Base-by-base conservation (phyloP, 257 asterid genomes). In the Linaria vulgaris region DNA sequence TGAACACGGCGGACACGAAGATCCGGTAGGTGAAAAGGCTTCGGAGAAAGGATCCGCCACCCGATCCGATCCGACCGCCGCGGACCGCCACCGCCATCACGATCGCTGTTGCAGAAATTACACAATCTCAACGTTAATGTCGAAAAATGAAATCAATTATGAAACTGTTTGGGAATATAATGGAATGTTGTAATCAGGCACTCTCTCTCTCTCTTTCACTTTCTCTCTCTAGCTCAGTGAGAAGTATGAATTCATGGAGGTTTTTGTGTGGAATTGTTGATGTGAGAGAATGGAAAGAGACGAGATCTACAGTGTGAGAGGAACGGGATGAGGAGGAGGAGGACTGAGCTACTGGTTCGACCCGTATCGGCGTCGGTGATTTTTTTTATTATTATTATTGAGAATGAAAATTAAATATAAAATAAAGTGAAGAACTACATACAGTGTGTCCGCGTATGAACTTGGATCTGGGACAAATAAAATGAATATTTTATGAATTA, bases 81-180 rank as follows among this genome's bases (percentile, higher is more conserved):
- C 99, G 90, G 71, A 77, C 91, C 59, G 95, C 94, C 73, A 92
- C 92, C 77, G 96, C 99, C 97, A 91, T 86, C 41, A 48, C 73
- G 63, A 69, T 56, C 64, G 53, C 72, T 66, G 31, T 70, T 16
- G 47, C 46, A 65, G 34, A 56, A 68, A 63, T 68, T 69, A 70
- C 38, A 8, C 13, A 63, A 74, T 67, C 16, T 15, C 34, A 8
- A 13, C n/a, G 2, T 12, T 8, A 1, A 12, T 14, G 47, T 30
- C 12, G 31, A 34, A 13, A 48, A 19, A 21, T 17, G 25, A 6
- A 21, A 56, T 47, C 59, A 20, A 49, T 63, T 25, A 8, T 45
- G 50, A 11, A 16, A 25, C 34, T n/a, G 10, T 43, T 48, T 12
- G 64, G 5, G 14, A 3, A 30, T 6, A 44, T 8, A 9, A 4